These are phyloP conservation scores for Phellinidium pouzarii DNA, from an alignment of 1,284 basidiomycete species.

Conservation along the genomic window DNA sequence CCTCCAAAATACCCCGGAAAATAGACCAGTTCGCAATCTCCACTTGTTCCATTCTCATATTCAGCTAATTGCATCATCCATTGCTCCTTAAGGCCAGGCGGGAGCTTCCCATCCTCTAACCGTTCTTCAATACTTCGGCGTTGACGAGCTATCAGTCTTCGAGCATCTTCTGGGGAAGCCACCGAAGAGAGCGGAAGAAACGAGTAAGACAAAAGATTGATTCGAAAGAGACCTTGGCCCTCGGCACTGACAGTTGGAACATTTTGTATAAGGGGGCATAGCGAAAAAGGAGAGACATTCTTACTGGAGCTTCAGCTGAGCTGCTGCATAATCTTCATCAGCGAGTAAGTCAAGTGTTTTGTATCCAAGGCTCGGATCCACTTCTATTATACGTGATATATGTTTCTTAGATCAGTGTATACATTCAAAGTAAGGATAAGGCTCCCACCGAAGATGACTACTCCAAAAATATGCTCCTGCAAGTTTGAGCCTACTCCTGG, in stretches of 20 bases:
- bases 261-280: background rate
- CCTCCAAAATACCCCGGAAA: slow-evolving; percentile 13
- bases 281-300: no score
- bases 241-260: slow-evolving; percentile 5
- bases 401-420: background rate
- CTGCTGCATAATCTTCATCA: slow-evolving; percentile 16
- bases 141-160: slow-evolving; percentile 14
- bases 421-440: background rate
- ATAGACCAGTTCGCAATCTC: slow-evolving; percentile 20
- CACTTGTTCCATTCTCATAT: slow-evolving; percentile 20
- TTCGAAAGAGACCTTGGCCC: slow-evolving; percentile 15
- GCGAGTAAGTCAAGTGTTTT: slow-evolving; percentile 17
- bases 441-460: slow-evolving; percentile 21
- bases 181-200: slow-evolving; percentile 21
- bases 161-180: slow-evolving; percentile 13
- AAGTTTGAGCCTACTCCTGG: slow-evolving; percentile 31
- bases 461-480: slow-evolving; percentile 27
- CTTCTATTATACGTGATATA: slow-evolving; percentile 8
- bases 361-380: slow-evolving; percentile 11
- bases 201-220: slow-evolving; percentile 12
- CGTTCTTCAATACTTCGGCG: slow-evolving; percentile 16
- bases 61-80: slow-evolving; percentile 24
- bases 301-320: background rate
- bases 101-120: slow-evolving; percentile 7
- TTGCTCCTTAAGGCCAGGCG: slow-evolving; percentile 23